A percentile compares a stretch with the other conserved stretches of the same genome.
phyloP scores from a whole-genome alignment of 179 eudicot genomes.

The Nepenthes alata region DNA sequence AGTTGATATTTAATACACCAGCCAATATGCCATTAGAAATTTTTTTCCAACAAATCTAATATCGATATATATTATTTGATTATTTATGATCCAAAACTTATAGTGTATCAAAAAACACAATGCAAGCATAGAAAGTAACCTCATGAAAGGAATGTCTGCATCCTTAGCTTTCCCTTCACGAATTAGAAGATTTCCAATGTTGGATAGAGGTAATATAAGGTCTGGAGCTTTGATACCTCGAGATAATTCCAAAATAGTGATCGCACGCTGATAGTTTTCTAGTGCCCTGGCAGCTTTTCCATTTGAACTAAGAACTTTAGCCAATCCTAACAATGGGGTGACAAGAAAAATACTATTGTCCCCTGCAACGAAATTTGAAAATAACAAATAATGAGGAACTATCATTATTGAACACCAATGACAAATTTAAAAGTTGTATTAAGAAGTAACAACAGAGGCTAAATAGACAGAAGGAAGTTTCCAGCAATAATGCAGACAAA shows the following conservation, averaged over 20 bases:
- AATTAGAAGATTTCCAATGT: conserved; percentile 61
- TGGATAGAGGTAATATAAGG: conserved; percentile 58
- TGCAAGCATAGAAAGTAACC: conserved; percentile 25
- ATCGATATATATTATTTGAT: no score
- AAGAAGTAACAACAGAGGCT: no score
- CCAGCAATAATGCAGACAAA: no score
- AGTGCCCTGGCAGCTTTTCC: conserved; percentile 51
- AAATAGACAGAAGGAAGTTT: no score
- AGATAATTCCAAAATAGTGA: conserved; percentile 41
- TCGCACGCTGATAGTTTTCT: conserved; percentile 41
- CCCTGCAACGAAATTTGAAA: conserved; percentile 30
- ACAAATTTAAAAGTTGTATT: no score
- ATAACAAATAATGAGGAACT: background rate
- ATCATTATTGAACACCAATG: no score
- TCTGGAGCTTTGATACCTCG: conserved; percentile 45
- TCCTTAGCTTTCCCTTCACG: conserved; percentile 51
- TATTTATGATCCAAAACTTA: no score
- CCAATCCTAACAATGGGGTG: conserved; percentile 65
- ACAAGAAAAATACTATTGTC: conserved; percentile 35
- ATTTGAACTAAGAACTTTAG: conserved; percentile 43
- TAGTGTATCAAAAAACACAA: background rate
- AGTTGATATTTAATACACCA: no score
- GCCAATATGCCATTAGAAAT: no score
- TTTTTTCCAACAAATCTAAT: no score
- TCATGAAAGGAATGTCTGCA: conserved; percentile 48